Evolutionary conservation across 208 protist genomes (phyloP).

Genomic region (Acanthamoeba castellanii): DNA sequence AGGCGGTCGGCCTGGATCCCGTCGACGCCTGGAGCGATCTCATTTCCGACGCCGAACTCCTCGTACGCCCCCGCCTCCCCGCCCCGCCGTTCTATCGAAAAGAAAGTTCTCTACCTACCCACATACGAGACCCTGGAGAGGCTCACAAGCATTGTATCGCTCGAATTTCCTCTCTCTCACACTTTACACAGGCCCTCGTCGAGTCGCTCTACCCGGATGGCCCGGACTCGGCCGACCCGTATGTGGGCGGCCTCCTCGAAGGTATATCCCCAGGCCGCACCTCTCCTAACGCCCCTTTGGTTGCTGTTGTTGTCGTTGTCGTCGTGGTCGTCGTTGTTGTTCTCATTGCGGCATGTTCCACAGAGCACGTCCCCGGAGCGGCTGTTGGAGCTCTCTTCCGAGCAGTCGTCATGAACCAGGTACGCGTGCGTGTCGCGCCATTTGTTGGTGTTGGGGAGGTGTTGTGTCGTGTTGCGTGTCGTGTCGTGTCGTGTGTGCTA

Average conservation of each 20-base stretch:
- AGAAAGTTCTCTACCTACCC: too few species aligned
- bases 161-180: neutral
- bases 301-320: too few species aligned
- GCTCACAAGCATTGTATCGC: neutral
- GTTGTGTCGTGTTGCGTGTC: too few species aligned
- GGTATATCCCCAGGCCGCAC: neutral
- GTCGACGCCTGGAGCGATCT: neutral
- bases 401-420: neutral
- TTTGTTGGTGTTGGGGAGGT: too few species aligned
- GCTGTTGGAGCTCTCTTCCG: conserved; percentile 42
- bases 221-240: conserved; percentile 5
- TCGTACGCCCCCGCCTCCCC: neutral
- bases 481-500: too few species aligned
- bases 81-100: neutral
- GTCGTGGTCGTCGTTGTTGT: too few species aligned
- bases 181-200: neutral
- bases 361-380: neutral
- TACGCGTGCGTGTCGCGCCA: neutral
- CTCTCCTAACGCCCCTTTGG: too few species aligned
- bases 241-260: conserved; percentile 66
- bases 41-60: neutral
- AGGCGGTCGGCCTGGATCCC: neutral
- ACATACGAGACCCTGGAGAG: too few species aligned
- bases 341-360: neutral
- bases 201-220: neutral